Evolutionary conservation across 1,284 basidiomycete species (phyloP).

Genomic region (Apiotrichum gamsii): DNA sequence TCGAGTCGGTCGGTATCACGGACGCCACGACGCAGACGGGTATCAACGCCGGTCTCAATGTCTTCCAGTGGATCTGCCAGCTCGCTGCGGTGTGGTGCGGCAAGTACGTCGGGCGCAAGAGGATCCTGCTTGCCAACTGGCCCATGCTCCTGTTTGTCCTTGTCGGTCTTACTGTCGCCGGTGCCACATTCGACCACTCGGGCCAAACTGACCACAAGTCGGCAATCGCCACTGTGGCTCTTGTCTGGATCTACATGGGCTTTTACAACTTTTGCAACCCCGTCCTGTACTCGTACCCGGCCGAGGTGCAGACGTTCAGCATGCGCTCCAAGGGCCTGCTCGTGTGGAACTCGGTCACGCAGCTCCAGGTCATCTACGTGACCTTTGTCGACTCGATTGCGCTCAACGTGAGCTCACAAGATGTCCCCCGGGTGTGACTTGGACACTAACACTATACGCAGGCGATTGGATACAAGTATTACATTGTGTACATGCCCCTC

Average conservation of each 20-base stretch:
- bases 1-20: slow-evolving; percentile 45
- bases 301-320: slow-evolving; percentile 46
- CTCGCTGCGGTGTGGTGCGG: slow-evolving; percentile 36
- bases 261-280: slow-evolving; percentile 45
- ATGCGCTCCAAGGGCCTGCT: slow-evolving; percentile 47
- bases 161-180: slow-evolving; percentile 38
- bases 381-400: slow-evolving; percentile 43
- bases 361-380: slow-evolving; percentile 23
- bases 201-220: slow-evolving; percentile 24
- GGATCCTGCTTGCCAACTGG: slow-evolving; percentile 44
- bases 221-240: slow-evolving; percentile 40
- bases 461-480: slow-evolving; percentile 45
- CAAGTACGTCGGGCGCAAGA: slow-evolving; percentile 37
- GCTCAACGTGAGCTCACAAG: too few relatives aligned
- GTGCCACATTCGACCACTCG: slow-evolving; percentile 35
- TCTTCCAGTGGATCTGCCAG: slow-evolving; percentile 46
- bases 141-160: slow-evolving; percentile 38
- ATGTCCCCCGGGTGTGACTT: too few relatives aligned
- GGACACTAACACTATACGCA: too few relatives aligned
- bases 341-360: slow-evolving; percentile 46
- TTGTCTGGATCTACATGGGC: slow-evolving; percentile 48
- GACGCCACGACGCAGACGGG: slow-evolving; percentile 45
- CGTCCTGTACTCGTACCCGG: slow-evolving; percentile 42
- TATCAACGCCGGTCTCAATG: slow-evolving; percentile 45
- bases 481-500: slow-evolving; percentile 35